Base-by-base conservation (phyloP, 2,329 filamentous ascomycete genomes). In the Magnaporthiopsis rhizophila region DNA sequence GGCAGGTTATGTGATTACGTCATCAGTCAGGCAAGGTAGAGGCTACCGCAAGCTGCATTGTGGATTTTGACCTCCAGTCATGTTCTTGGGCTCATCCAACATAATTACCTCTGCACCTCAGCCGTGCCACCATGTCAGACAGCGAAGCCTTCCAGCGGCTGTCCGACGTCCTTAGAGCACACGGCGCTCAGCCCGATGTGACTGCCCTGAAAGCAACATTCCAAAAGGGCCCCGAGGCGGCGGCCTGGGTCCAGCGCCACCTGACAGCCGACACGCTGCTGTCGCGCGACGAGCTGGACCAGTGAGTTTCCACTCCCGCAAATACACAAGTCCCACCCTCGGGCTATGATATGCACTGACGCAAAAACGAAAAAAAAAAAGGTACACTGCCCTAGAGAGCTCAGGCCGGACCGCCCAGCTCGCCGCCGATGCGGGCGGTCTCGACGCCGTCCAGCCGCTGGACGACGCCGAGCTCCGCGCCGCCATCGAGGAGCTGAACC, bases 401-500 rank as follows among this genome's bases (percentile, higher is more conserved):
- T 78, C 74, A 45, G 84, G 83, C 13, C 75, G 79, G 64, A 79
- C 80, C 12, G 79, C 82, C 63, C 72, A 72, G 66, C 73, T 86
- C 32, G 76, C 76, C 4, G 77, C 76, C 24, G 69, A 75, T 53
- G 74, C 80, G 79, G 85, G 67, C 68, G 82, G 36, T 9, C 56
- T 12, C n/a, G 75, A 78, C 4, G 69, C 76, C 38, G 74, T 82
- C 45, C 81, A 80, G 64, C 80, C 83, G 6, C 73, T 89, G 59
- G 75, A 78, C 18, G 86, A 90, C 65, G 76, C 82, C 32, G 86
- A 90, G 62, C 77, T 91, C 64, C 79, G 79, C 63, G 74, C 77
- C 57, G 88, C 89, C 21, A 85, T 89, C 62, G 80, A 83, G 3
- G 83, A 88, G 63, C 77, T 92, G n/a, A 80, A 84, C 65, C 78